These are phyloP conservation scores for Pelagomonas calceolata DNA, from an alignment of 108 stramenopile species.

Conservation along the genomic window DNA sequence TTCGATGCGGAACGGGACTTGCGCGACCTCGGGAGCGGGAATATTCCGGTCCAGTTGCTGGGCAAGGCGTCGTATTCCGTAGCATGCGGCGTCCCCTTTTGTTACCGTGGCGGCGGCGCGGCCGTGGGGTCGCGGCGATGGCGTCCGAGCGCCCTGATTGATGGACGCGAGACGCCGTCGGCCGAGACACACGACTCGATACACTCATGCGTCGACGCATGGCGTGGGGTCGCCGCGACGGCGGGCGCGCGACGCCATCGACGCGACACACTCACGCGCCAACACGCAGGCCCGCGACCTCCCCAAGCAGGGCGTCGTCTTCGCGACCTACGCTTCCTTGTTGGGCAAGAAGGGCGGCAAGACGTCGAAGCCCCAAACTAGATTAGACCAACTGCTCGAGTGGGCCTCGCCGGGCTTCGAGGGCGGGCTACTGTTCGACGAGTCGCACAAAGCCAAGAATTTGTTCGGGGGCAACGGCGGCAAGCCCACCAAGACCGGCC, in stretches of 20 bases:
- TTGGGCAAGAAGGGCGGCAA: constrained; percentile 1
- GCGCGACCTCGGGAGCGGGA: constrained; percentile 22
- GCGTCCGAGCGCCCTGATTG: not conserved
- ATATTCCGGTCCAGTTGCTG: constrained; percentile 28
- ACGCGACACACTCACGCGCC: no score
- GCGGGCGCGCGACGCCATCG: no score
- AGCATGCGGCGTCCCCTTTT: no score
- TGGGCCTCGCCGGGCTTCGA: constrained; percentile 36
- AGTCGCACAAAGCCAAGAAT: constrained; percentile 46
- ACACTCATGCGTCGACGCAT: no score
- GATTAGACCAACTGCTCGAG: constrained; percentile 35
- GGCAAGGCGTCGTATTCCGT: constrained; percentile 33
- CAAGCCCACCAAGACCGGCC: constrained; percentile 18
- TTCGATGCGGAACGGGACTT: constrained; percentile 47
- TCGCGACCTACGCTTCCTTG: constrained; percentile 22
- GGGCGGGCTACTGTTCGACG: constrained; percentile 40
- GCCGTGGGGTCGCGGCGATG: constrained; percentile 2
- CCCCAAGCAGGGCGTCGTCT: constrained; percentile 27
- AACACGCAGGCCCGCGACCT: no score
- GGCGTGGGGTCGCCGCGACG: constrained; percentile 14
- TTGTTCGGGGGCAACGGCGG: constrained; percentile 24
- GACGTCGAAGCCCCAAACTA: constrained; percentile 11
- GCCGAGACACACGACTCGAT: no score
- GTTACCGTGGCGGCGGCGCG: no score
- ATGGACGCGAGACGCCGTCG: no score